Conservation (phyloP, 257 asterid genomes). For the Solanum tacnaense region DNA sequence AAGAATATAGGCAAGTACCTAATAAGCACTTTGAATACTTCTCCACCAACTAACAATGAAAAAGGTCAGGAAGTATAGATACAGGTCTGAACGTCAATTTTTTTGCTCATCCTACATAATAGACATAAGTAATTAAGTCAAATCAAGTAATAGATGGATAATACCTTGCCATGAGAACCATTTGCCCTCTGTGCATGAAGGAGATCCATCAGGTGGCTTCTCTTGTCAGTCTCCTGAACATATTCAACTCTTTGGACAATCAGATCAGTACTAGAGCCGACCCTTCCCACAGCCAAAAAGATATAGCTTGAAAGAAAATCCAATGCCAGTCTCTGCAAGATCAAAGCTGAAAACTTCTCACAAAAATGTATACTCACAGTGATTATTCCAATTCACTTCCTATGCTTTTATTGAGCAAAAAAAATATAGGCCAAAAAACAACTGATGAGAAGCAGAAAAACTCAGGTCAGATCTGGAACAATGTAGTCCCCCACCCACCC, state of each 20-base stretch:
- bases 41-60: background rate
- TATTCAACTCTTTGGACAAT: conserved; percentile 92
- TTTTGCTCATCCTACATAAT: background rate
- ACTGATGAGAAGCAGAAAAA: background rate
- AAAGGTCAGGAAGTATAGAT: background rate
- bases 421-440: background rate
- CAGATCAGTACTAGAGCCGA: conserved; percentile 96
- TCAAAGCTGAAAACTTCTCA: conserved; percentile 10
- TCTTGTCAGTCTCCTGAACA: conserved; percentile 86
- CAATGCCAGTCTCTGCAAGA: conserved; percentile 77
- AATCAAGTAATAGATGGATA: background rate
- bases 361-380: background rate
- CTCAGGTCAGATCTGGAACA: background rate
- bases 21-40: background rate
- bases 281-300: conserved; percentile 96
- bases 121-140: background rate
- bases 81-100: background rate
- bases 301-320: conserved; percentile 73
- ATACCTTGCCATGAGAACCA: conserved; percentile 76
- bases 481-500: background rate
- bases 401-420: background rate
- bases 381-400: background rate
- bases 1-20: background rate
- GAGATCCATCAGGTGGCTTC: conserved; percentile 98
- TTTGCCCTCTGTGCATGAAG: conserved; percentile 85